Conservation (phyloP, 1,284 basidiomycete species). For the Melampsora allii-populina region DNA sequence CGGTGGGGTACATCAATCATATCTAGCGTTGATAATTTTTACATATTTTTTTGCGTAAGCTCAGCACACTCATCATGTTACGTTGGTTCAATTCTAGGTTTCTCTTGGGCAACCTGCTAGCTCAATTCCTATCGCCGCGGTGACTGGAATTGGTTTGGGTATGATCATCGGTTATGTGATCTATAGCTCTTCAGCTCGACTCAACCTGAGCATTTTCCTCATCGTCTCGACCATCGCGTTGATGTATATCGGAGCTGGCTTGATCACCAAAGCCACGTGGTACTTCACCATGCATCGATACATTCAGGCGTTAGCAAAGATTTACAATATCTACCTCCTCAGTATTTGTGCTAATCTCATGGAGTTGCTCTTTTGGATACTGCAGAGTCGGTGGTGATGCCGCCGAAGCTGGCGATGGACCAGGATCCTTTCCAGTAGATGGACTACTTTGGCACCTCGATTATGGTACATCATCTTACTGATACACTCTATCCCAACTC, state of each 20-base stretch:
- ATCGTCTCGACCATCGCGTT: conserved; percentile 28
- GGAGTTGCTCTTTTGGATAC: conserved; percentile 12
- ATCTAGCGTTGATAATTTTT: not conserved
- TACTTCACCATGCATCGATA: conserved; percentile 40
- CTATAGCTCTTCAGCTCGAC: conserved; percentile 69
- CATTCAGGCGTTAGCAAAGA: conserved; percentile 19
- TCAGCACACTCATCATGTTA: not conserved
- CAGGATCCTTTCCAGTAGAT: conserved; percentile 72
- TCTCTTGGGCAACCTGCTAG: conserved; percentile 73
- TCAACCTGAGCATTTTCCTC: conserved; percentile 56
- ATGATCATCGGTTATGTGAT: conserved; percentile 64
- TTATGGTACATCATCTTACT: conserved; percentile 11
- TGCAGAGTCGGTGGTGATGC: conserved; percentile 66
- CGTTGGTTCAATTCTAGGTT: conserved; percentile 54
- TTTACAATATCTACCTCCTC: not conserved
- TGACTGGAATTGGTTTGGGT: conserved; percentile 75
- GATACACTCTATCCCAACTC: not conserved
- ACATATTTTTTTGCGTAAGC: not conserved
- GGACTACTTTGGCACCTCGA: conserved; percentile 73
- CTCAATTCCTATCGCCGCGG: conserved; percentile 81
- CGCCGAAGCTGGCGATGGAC: conserved; percentile 75
- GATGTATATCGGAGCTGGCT: conserved; percentile 39
- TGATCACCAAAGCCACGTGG: conserved; percentile 29
- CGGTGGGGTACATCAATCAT: conserved; percentile 62
- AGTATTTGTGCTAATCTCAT: conserved; percentile 1